These are phyloP conservation scores for Cylindrotheca fusiformis DNA, from an alignment of 108 stramenopile genomes.

Conservation along the genomic window DNA sequence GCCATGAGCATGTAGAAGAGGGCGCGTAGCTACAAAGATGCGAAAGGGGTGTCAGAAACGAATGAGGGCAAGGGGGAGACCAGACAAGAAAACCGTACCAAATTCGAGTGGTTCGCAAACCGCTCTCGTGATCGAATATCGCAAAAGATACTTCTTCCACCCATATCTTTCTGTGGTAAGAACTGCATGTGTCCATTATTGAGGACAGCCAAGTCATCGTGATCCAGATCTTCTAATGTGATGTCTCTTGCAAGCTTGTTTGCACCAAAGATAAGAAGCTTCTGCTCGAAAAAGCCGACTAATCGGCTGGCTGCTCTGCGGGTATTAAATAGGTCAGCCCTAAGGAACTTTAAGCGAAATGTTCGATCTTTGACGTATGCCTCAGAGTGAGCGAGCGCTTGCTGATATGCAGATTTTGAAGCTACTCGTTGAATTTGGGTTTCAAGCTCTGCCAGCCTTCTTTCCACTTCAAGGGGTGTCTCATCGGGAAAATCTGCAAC, in stretches of 20 bases:
- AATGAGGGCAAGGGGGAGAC: too few relatives aligned
- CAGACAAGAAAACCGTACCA: conserved; percentile 6
- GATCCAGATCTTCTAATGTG: conserved; percentile 13
- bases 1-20: conserved; percentile 16
- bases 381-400: background rate
- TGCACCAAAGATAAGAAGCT: conserved; percentile 18
- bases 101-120: background rate
- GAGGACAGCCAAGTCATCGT: conserved; percentile 6
- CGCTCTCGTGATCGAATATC: background rate
- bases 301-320: conserved; percentile 12
- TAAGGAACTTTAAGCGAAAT: conserved; percentile 21
- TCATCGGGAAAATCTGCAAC: conserved; percentile 1
- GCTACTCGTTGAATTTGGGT: background rate
- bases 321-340: conserved; percentile 12
- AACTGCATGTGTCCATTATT: background rate
- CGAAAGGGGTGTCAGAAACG: too few relatives aligned
- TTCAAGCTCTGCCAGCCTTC: background rate
- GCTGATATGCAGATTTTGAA: background rate
- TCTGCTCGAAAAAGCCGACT: conserved; percentile 9
- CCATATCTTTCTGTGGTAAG: conserved; percentile 4
- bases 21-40: background rate
- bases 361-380: conserved; percentile 6
- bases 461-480: conserved; percentile 5
- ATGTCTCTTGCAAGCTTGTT: conserved; percentile 10
- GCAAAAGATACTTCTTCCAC: conserved; percentile 8